These are phyloP conservation scores for Septoria linicola DNA, from an alignment of 2,329 filamentous ascomycete genomes.

Conservation along the genomic window DNA sequence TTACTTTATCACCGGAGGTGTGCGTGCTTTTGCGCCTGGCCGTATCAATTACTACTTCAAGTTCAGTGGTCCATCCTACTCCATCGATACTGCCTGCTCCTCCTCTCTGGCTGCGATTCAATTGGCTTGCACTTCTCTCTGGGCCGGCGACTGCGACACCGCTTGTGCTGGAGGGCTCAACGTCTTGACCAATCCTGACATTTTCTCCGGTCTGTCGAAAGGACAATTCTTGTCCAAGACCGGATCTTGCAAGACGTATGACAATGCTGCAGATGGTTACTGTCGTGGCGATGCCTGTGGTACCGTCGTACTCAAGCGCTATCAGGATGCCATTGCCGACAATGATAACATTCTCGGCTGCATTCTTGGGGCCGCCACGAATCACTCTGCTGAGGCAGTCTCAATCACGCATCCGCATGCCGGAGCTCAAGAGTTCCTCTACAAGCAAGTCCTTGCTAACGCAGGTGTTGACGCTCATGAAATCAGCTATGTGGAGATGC, in stretches of 20 bases:
- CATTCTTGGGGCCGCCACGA: constrained; percentile 72
- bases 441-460: constrained; percentile 66
- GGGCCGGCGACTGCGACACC: constrained; percentile 75
- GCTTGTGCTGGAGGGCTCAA: constrained; percentile 77
- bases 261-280: constrained; percentile 77
- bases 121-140: constrained; percentile 69
- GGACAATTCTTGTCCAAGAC: constrained; percentile 77
- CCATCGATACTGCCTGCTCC: constrained; percentile 75
- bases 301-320: constrained; percentile 73
- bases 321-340: constrained; percentile 74
- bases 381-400: constrained; percentile 76
- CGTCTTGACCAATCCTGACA: constrained; percentile 77
- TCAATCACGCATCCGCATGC: constrained; percentile 83
- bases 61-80: constrained; percentile 70
- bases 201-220: constrained; percentile 71
- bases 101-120: constrained; percentile 72
- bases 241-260: constrained; percentile 76
- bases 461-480: constrained; percentile 74
- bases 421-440: constrained; percentile 70
- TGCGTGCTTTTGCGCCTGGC: constrained; percentile 61
- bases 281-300: constrained; percentile 76
- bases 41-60: constrained; percentile 76
- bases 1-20: constrained; percentile 65
- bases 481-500: constrained; percentile 83
- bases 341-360: constrained; percentile 71